These are phyloP conservation scores for Grammothele lineata DNA, from an alignment of 768 basidiomycete genomes.

Conservation along the genomic window DNA sequence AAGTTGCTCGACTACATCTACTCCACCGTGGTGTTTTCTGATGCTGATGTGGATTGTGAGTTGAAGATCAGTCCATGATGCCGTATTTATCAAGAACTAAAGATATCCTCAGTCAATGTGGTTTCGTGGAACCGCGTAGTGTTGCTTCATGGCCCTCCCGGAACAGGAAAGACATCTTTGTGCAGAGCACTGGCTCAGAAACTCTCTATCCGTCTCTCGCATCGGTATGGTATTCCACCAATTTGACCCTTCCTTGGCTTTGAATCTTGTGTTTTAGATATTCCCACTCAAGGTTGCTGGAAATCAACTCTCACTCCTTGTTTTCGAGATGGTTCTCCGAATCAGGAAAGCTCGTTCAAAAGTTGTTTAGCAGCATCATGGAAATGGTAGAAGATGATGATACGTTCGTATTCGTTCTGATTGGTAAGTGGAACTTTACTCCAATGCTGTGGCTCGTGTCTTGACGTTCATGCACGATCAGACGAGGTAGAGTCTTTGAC, in stretches of 20 bases:
- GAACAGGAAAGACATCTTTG: slow-evolving; percentile 95
- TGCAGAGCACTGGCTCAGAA: slow-evolving; percentile 96
- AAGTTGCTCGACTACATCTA: slow-evolving; percentile 92
- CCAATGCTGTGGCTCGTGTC: neutral
- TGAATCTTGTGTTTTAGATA: slow-evolving; percentile 51
- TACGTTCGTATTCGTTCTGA: slow-evolving; percentile 89
- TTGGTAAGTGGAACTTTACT: slow-evolving; percentile 47
- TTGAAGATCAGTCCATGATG: slow-evolving; percentile 9
- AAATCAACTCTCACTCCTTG: slow-evolving; percentile 97
- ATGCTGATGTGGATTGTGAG: slow-evolving; percentile 81
- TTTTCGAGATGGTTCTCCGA: slow-evolving; percentile 99
- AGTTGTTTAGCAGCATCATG: slow-evolving; percentile 82
- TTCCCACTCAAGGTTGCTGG: slow-evolving; percentile 79
- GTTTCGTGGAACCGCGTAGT: slow-evolving; percentile 96
- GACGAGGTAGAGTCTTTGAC: slow-evolving; percentile 97
- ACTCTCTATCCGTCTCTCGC: slow-evolving; percentile 82
- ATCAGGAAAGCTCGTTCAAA: slow-evolving; percentile 95
- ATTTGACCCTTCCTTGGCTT: no score
- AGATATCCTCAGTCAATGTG: slow-evolving; percentile 63
- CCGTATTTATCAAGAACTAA: slow-evolving; percentile 8
- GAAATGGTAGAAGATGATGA: slow-evolving; percentile 92
- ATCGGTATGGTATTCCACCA: slow-evolving; percentile 46
- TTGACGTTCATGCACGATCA: no score
- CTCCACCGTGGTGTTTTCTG: slow-evolving; percentile 89
- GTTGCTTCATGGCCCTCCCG: slow-evolving; percentile 92